These are phyloP conservation scores for Blakeslea trispora DNA, from an alignment of 371 early-diverging fungal genomes.

Conservation along the genomic window DNA sequence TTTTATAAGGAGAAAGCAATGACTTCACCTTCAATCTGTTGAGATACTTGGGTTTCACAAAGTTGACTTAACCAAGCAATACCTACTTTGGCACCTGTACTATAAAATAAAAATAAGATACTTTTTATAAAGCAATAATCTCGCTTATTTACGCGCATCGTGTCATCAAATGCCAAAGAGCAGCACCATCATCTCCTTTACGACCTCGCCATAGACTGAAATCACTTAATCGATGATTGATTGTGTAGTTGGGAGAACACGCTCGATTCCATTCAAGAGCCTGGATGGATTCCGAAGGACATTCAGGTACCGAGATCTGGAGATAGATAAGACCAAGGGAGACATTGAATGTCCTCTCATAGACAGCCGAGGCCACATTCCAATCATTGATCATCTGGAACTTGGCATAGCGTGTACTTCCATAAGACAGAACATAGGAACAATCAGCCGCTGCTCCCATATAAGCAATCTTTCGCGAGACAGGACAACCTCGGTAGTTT, in stretches of 20 bases:
- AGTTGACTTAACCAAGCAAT: slow-evolving; percentile 90
- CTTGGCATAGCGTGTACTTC: slow-evolving; percentile 61
- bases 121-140: neutral
- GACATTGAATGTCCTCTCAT: slow-evolving; percentile 89
- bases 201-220: slow-evolving; percentile 89
- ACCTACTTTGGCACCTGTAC: slow-evolving; percentile 86
- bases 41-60: slow-evolving; percentile 65
- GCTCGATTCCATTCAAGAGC: slow-evolving; percentile 76
- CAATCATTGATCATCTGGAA: slow-evolving; percentile 75
- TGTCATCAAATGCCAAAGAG: slow-evolving; percentile 94
- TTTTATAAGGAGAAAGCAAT: no score
- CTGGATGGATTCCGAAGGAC: slow-evolving; percentile 46
- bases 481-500: slow-evolving; percentile 23
- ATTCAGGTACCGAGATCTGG: slow-evolving; percentile 64
- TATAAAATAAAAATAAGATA: slow-evolving; percentile 7
- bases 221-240: slow-evolving; percentile 82
- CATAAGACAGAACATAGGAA: slow-evolving; percentile 64
- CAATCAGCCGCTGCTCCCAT: slow-evolving; percentile 77
- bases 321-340: slow-evolving; percentile 83
- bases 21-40: slow-evolving; percentile 47
- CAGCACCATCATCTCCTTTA: slow-evolving; percentile 69
- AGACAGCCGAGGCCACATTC: slow-evolving; percentile 81
- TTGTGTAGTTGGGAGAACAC: slow-evolving; percentile 71
- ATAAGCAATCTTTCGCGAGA: slow-evolving; percentile 31
- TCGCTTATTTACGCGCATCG: slow-evolving; percentile 61